These are phyloP conservation scores for Daldinia bambusicola DNA, from an alignment of 495 filamentous ascomycete genomes.

Conservation along the genomic window DNA sequence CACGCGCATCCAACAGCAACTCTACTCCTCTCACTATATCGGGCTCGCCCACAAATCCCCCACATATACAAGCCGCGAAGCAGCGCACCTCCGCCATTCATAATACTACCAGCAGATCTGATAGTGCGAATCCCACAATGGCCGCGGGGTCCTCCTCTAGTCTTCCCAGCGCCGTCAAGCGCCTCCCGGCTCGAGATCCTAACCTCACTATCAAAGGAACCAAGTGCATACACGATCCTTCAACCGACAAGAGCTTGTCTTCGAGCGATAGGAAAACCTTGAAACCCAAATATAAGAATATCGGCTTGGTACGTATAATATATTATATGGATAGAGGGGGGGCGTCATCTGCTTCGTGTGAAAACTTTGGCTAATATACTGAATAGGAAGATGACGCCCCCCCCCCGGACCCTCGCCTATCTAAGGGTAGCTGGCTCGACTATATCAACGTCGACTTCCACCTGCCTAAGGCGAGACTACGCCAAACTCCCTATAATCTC, in stretches of 20 bases:
- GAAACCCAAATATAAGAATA: slow-evolving; percentile 76
- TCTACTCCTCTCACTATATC: slow-evolving; percentile 80
- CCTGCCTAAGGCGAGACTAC: slow-evolving; percentile 77
- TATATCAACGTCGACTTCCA: slow-evolving; percentile 73
- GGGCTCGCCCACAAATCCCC: slow-evolving; percentile 77
- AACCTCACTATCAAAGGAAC: slow-evolving; percentile 71
- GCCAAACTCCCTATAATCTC: slow-evolving; percentile 79
- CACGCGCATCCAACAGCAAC: slow-evolving; percentile 60
- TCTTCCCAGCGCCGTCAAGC: slow-evolving; percentile 55
- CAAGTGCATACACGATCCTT: slow-evolving; percentile 79
- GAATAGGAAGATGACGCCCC: slow-evolving; percentile 72
- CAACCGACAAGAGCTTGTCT: slow-evolving; percentile 63
- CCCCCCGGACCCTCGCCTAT: slow-evolving; percentile 80
- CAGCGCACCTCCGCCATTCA: slow-evolving; percentile 51
- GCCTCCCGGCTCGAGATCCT: slow-evolving; percentile 69
- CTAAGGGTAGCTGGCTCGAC: slow-evolving; percentile 63
- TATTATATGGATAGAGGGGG: slow-evolving; percentile 56
- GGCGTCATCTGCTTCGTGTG: slow-evolving; percentile 64
- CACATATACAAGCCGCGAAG: slow-evolving; percentile 55
- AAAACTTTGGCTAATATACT: slow-evolving; percentile 62
- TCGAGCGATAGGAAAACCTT: slow-evolving; percentile 69
- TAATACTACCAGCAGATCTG: slow-evolving; percentile 42
- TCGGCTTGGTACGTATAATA: slow-evolving; percentile 70
- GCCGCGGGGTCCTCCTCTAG: slow-evolving; percentile 35
- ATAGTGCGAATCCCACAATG: slow-evolving; percentile 41